These are phyloP conservation scores for Colletotrichum neosansevieriae DNA, from an alignment of 2,329 filamentous ascomycete species.

Conservation along the genomic window DNA sequence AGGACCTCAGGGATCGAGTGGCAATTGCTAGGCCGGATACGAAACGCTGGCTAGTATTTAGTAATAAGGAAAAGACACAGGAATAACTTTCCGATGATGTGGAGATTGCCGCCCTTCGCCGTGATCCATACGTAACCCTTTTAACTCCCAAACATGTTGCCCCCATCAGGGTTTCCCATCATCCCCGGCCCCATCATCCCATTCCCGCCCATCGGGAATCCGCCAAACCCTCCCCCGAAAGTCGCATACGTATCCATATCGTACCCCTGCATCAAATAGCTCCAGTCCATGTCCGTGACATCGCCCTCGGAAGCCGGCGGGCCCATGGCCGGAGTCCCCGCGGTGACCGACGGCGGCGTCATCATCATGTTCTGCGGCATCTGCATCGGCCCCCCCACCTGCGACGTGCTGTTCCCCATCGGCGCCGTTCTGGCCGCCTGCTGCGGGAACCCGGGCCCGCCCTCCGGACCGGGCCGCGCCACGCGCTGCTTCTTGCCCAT, in stretches of 20 bases:
- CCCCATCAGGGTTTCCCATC: conserved; percentile 42
- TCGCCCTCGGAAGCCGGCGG: conserved; percentile 47
- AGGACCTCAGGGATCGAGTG: conserved; percentile 47
- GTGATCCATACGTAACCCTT: neutral
- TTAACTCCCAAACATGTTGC: conserved; percentile 38
- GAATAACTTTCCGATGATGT: neutral
- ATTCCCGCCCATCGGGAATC: conserved; percentile 36
- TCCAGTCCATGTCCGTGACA: conserved; percentile 61
- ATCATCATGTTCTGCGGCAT: conserved; percentile 48
- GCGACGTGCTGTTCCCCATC: conserved; percentile 42
- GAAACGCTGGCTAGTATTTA: conserved; percentile 2
- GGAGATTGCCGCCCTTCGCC: neutral
- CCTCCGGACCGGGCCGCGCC: conserved; percentile 17
- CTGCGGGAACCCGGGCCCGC: conserved; percentile 11
- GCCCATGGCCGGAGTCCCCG: conserved; percentile 38
- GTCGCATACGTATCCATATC: conserved; percentile 48
- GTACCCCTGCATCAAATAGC: conserved; percentile 59
- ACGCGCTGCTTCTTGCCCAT: conserved; percentile 44
- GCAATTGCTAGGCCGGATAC: conserved; percentile 36
- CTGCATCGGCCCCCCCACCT: conserved; percentile 41
- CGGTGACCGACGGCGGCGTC: conserved; percentile 47
- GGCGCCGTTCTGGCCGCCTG: conserved; percentile 46
- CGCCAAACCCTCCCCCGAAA: conserved; percentile 44
- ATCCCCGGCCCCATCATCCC: conserved; percentile 41
- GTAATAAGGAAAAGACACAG: too few species aligned